phyloP scores from a whole-genome alignment of 306 rosid genomes.

The Lagenaria siceraria region DNA sequence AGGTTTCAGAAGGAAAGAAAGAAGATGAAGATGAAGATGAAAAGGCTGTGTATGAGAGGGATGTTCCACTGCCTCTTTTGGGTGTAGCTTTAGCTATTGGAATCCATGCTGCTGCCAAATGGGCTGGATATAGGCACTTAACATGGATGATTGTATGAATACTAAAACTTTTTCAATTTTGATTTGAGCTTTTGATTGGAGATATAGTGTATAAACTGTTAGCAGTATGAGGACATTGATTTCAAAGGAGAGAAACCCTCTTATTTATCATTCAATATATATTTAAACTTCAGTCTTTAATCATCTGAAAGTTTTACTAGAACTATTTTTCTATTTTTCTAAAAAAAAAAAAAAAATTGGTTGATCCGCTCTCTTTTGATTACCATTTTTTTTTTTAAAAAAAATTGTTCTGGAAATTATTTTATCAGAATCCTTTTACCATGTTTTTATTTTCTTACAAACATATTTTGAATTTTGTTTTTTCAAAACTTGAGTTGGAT shows the following conservation, averaged over 20 bases:
- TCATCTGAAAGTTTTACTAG: not conserved
- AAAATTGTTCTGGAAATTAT: too few species aligned
- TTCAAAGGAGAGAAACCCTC: not conserved
- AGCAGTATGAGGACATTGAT: not conserved
- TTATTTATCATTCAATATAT: not conserved
- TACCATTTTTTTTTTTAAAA: too few species aligned
- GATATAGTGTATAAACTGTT: not conserved
- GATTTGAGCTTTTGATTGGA: not conserved
- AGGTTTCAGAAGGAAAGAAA: constrained; percentile 26
- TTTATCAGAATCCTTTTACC: too few species aligned
- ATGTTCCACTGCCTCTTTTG: constrained; percentile 60
- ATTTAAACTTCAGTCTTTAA: not conserved
- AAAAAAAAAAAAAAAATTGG: too few species aligned
- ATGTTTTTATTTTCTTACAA: too few species aligned
- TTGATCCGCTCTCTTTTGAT: too few species aligned
- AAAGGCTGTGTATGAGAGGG: constrained; percentile 15
- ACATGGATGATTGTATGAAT: constrained; percentile 73
- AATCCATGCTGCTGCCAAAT: constrained; percentile 61
- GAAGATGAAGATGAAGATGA: constrained; percentile 16
- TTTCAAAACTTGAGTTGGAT: too few species aligned
- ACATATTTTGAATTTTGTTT: too few species aligned
- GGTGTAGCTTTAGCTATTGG: constrained; percentile 74
- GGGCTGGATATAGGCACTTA: constrained; percentile 88
- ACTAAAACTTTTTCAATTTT: not conserved
- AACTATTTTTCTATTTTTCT: too few species aligned